Base-by-base conservation (phyloP, 805 yeast genomes). In the Sungouiozyma ichnusensis region DNA sequence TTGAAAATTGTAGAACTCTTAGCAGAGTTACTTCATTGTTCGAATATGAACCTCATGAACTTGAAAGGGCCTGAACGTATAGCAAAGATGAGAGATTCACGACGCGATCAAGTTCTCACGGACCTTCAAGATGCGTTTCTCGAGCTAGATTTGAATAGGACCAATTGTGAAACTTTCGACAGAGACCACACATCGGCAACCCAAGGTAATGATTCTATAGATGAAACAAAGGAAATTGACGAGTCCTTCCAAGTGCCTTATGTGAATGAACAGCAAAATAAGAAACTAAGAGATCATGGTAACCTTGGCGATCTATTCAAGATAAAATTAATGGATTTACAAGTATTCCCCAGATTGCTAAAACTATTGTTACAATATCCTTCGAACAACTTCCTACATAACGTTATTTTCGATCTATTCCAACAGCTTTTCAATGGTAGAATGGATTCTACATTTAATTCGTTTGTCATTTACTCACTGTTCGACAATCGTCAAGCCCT, bases 381-480 rank as follows among this genome's bases (percentile, higher is more conserved):
- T 5, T 92, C 97, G 97, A 92, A 92, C 61, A 92, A 92, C 58
- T 92, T 92, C 57, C 74, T 92, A 69, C 98, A 92, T 63, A 92
- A 90, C 56, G 98, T 92, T 44, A 95, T 92, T 7, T 92, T 90
- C 69, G 99, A 92, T 64, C 77, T 92, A 47, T 81, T 92, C 27
- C 99, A 92, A 62, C 99, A 92, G 60, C 78, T 92, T 16, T 74
- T 92, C 60, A 87, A 86, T 61, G 97, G 96, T 1, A 74, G 81
- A 35, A 74, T 81, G 71, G 90, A 85, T 48, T 75, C 81, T 45
- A 90, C 95, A 13, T 88, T 82, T 54, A 90, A 88, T 64, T 79
- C 82, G 48, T 87, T 72, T 65, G 69, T 79, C 46, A 81, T 79
- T 20, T 64, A 54, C 40, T 54, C 64, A 3, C 45, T 61, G 17